A percentile compares a stretch with the other conserved stretches of the same genome.
These are phyloP conservation scores for Rossbeevera mucosa DNA, from an alignment of 768 basidiomycete species.

Conservation along the genomic window DNA sequence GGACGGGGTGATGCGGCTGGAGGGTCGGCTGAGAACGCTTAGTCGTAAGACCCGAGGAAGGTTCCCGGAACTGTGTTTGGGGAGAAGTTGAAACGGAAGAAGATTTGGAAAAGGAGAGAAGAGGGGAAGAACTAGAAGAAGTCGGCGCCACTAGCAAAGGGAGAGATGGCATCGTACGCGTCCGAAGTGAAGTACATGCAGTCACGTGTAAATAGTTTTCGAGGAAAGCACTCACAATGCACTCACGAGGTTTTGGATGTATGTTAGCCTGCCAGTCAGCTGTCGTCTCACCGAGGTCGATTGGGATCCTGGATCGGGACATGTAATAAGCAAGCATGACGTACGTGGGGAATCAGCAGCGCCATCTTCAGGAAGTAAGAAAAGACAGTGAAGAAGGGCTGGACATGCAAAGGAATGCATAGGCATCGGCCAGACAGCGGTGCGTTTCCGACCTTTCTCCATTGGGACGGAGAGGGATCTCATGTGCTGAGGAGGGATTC, in stretches of 20 bases:
- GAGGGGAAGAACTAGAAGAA: background rate
- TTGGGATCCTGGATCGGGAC: conserved; percentile 37
- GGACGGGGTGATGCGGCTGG: conserved; percentile 32
- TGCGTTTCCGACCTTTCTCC: conserved; percentile 71
- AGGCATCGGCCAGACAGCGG: conserved; percentile 70
- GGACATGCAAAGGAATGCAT: conserved; percentile 73
- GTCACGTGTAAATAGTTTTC: background rate
- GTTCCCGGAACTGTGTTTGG: too few relatives aligned
- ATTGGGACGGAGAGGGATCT: conserved; percentile 74
- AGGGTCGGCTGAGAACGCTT: conserved; percentile 1
- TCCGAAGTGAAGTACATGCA: background rate
- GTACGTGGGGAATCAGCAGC: conserved; percentile 62
- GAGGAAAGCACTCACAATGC: conserved; percentile 47
- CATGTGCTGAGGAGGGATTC: conserved; percentile 45
- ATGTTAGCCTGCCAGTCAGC: conserved; percentile 84
- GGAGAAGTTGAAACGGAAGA: background rate
- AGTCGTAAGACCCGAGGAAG: background rate
- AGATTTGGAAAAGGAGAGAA: background rate
- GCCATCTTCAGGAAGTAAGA: conserved; percentile 67
- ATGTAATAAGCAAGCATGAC: conserved; percentile 65
- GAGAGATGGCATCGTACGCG: conserved; percentile 41
- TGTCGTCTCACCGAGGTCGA: conserved; percentile 54
- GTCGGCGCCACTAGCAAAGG: conserved; percentile 34
- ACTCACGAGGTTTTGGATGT: conserved; percentile 92
- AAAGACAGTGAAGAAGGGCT: background rate